Evolutionary conservation across 2,329 filamentous ascomycete genomes (phyloP).

Genomic region (Nothophaeocryptopus gaeumannii): DNA sequence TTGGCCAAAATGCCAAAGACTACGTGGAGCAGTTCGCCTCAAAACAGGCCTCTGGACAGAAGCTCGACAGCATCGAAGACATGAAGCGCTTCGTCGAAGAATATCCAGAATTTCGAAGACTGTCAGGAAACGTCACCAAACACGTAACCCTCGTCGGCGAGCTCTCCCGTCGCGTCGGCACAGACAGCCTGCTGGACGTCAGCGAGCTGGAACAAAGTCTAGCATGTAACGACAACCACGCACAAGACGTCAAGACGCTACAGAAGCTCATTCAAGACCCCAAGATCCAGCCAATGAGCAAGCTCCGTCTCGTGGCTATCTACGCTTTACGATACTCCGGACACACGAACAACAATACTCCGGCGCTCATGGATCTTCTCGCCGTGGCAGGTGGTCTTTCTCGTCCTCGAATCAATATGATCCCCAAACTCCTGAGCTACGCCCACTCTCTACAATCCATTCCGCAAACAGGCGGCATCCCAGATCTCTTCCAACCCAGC

Average conservation of each 20-base stretch:
- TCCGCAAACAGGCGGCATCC: constrained; percentile 67
- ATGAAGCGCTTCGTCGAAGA: constrained; percentile 99
- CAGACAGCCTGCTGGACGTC: constrained; percentile 87
- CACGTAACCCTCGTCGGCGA: constrained; percentile 96
- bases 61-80: constrained; percentile 93
- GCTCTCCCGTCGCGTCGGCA: constrained; percentile 79
- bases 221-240: constrained; percentile 94
- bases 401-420: constrained; percentile 70
- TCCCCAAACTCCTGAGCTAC: constrained; percentile 79
- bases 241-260: constrained; percentile 83
- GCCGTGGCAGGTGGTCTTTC: constrained; percentile 79
- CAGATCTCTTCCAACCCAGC: constrained; percentile 86
- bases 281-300: constrained; percentile 73
- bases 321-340: constrained; percentile 92
- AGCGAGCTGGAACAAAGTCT: constrained; percentile 96
- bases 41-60: constrained; percentile 93
- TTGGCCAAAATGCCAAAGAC: constrained; percentile 95
- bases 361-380: constrained; percentile 83
- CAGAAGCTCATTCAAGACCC: constrained; percentile 83
- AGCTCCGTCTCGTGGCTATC: constrained; percentile 85
- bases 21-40: constrained; percentile 98
- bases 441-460: constrained; percentile 77
- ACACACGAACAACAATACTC: constrained; percentile 76
- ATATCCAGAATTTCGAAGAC: constrained; percentile 94
- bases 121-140: constrained; percentile 97